Evolutionary conservation across 164 flowering plant genomes (phyloP).

Genomic region (Magnolia changhungtana): DNA sequence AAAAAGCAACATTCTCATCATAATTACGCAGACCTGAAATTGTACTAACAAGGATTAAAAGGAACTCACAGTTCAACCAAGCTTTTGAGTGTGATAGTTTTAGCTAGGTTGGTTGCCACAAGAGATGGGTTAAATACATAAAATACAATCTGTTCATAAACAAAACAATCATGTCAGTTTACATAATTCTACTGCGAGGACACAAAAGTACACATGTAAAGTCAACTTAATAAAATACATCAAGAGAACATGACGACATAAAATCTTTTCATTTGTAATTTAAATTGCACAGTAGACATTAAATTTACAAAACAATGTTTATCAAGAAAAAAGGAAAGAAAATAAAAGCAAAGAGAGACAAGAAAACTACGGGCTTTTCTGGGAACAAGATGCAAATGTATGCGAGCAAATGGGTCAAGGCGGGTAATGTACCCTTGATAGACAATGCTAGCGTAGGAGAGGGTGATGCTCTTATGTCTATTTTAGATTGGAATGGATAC

Average conservation of each 20-base stretch:
- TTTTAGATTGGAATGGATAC: too few relatives aligned
- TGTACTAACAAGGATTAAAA: conserved; percentile 3
- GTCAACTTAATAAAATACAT: background rate
- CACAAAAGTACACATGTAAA: background rate
- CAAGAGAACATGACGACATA: background rate
- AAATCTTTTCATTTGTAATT: background rate
- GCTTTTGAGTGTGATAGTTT: conserved; percentile 54
- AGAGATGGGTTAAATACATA: conserved; percentile 78
- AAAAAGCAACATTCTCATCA: background rate
- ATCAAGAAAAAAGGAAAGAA: too few relatives aligned
- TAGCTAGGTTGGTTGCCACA: conserved; percentile 43
- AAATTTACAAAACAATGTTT: background rate
- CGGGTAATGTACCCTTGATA: too few relatives aligned
- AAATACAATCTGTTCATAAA: conserved; percentile 55
- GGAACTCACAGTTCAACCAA: conserved; percentile 52
- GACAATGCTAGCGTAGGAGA: too few relatives aligned
- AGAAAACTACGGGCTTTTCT: too few relatives aligned
- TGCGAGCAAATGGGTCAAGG: too few relatives aligned
- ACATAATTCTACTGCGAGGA: background rate
- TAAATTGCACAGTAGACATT: background rate
- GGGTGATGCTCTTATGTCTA: too few relatives aligned
- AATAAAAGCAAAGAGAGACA: too few relatives aligned
- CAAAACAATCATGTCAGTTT: background rate
- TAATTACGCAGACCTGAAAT: background rate
- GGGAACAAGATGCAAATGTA: too few relatives aligned